Evolutionary conservation across 139 green algal species (phyloP).

Genomic region (Zygnema cylindricum): DNA sequence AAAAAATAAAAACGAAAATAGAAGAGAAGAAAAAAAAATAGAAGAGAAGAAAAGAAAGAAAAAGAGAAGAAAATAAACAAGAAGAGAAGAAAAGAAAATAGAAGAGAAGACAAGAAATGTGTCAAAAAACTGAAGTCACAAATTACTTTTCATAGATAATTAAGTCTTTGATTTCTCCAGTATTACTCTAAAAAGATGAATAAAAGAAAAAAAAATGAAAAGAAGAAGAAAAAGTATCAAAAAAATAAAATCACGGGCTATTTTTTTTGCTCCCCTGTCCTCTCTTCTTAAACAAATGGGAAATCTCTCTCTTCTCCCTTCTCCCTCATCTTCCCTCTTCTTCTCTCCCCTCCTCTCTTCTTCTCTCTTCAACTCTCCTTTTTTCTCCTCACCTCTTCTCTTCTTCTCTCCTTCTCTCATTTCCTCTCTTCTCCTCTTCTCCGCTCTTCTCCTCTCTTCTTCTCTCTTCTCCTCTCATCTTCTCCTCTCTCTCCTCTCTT

Average conservation of each 20-base stretch:
- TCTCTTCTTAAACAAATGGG: no score
- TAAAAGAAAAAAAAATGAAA: no score
- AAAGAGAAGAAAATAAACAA: no score
- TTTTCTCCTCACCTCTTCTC: background rate
- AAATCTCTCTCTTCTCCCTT: background rate
- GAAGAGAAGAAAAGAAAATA: no score
- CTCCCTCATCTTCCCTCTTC: background rate
- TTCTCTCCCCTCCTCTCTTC: constrained; percentile 10
- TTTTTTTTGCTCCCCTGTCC: no score
- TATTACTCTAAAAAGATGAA: no score
- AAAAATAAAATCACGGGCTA: no score
- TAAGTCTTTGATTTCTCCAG: no score
- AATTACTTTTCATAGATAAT: no score
- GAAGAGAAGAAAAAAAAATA: background rate
- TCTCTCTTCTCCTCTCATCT: background rate
- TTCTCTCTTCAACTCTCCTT: background rate
- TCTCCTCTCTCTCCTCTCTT: background rate
- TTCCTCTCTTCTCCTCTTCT: background rate
- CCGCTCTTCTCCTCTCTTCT: background rate
- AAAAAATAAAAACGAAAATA: background rate
- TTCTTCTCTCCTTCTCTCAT: background rate
- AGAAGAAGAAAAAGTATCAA: no score
- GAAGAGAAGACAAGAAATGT: no score
- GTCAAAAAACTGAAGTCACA: no score
- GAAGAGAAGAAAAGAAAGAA: background rate